These are phyloP conservation scores for Laetiporus sulphureus DNA, from an alignment of 1,284 basidiomycete species.

Conservation along the genomic window DNA sequence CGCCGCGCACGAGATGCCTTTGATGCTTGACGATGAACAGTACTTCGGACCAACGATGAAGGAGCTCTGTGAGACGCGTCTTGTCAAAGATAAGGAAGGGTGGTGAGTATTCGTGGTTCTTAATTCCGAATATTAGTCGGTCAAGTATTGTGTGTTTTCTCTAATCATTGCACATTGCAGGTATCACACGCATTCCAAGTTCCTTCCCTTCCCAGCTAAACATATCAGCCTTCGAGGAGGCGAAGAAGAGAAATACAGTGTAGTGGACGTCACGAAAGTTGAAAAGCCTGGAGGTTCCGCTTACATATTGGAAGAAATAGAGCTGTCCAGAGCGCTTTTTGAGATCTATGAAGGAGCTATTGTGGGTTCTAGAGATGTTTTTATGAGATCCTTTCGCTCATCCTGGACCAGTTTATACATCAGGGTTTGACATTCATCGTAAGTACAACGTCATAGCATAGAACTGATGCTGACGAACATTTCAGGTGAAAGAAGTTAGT, in stretches of 20 bases:
- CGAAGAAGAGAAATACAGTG: slow-evolving; percentile 74
- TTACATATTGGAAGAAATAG: slow-evolving; percentile 78
- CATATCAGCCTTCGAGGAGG: slow-evolving; percentile 73
- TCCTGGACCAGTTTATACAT: slow-evolving; percentile 60
- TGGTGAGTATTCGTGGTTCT: slow-evolving; percentile 40
- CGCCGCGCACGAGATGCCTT: slow-evolving; percentile 82
- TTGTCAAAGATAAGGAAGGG: slow-evolving; percentile 59
- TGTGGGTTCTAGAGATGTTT: slow-evolving; percentile 33
- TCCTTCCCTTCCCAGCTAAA: slow-evolving; percentile 70
- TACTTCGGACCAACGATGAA: slow-evolving; percentile 69
- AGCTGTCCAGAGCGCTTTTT: slow-evolving; percentile 79
- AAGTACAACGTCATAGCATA: slow-evolving; percentile 13
- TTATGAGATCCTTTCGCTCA: not conserved
- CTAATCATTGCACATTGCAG: no score
- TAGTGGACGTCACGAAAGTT: slow-evolving; percentile 59
- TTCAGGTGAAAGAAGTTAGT: slow-evolving; percentile 70
- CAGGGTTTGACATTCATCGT: slow-evolving; percentile 76
- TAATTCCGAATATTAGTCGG: not conserved
- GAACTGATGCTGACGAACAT: not conserved
- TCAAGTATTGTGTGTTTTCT: no score
- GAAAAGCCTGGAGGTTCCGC: slow-evolving; percentile 32
- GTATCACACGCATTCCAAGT: slow-evolving; percentile 78
- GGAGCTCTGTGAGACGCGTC: slow-evolving; percentile 48
- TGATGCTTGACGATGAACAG: slow-evolving; percentile 56
- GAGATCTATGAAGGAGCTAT: slow-evolving; percentile 80